phyloP scores from a whole-genome alignment of 768 basidiomycete species.

The Rhizopogon rudus region DNA sequence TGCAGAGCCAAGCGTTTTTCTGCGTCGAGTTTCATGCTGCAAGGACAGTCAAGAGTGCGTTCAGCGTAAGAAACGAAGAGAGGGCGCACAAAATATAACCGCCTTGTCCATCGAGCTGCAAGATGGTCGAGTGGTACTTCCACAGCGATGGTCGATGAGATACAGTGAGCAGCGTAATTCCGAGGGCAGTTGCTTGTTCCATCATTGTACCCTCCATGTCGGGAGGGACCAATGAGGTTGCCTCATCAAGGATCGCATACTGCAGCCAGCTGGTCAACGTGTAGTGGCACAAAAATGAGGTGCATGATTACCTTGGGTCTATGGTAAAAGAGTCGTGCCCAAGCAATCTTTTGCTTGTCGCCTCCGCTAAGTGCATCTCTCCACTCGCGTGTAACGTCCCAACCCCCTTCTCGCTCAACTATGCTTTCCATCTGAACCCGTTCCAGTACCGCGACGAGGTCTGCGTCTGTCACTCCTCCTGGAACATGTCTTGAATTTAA shows the following conservation, averaged over 20 bases:
- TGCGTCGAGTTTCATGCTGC: conserved; percentile 82
- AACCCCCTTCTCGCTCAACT: conserved; percentile 94
- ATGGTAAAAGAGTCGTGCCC: conserved; percentile 96
- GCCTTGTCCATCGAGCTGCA: conserved; percentile 92
- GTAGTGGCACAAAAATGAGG: background rate
- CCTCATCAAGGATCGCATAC: conserved; percentile 97
- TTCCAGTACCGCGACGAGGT: conserved; percentile 66
- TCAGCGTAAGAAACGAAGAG: background rate
- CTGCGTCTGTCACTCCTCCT: conserved; percentile 72
- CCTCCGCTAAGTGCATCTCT: conserved; percentile 90
- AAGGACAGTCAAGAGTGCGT: background rate
- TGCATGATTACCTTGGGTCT: conserved; percentile 65
- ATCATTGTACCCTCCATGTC: conserved; percentile 95
- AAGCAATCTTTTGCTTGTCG: conserved; percentile 96
- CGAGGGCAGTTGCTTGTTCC: conserved; percentile 80
- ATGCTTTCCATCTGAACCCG: conserved; percentile 82
- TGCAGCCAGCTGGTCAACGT: conserved; percentile 24
- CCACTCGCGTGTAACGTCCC: conserved; percentile 90
- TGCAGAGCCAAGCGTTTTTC: conserved; percentile 87
- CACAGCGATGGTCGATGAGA: conserved; percentile 93
- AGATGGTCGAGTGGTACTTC: conserved; percentile 85
- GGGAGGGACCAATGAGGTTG: conserved; percentile 89
- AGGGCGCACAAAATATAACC: conserved; percentile 86
- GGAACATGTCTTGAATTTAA: conserved; percentile 6
- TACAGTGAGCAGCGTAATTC: conserved; percentile 91